Conservation (phyloP, 2,329 filamentous ascomycete species). For the Fusarium heterosporum region DNA sequence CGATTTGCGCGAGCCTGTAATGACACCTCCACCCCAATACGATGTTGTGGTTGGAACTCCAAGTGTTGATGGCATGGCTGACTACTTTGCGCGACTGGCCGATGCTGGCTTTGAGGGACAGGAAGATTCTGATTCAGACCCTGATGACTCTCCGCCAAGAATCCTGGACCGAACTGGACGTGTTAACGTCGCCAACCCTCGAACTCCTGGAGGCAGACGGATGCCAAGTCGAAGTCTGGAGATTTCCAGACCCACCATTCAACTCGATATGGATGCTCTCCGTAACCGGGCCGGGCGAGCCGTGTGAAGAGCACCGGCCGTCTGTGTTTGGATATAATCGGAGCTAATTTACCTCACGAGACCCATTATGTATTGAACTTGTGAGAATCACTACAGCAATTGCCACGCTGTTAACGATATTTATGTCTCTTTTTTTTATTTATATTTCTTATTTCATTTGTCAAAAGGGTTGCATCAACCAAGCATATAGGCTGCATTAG, state of each 20-base stretch:
- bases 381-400: constrained; percentile 13
- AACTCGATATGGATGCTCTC: constrained; percentile 45
- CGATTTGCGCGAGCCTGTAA: constrained; percentile 54
- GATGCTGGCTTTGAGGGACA: constrained; percentile 69
- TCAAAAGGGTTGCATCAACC: constrained; percentile 30
- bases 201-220: constrained; percentile 64
- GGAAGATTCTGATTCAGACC: constrained; percentile 57
- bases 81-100: constrained; percentile 87
- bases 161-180: constrained; percentile 64
- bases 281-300: constrained; percentile 42
- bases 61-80: constrained; percentile 77
- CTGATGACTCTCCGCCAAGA: constrained; percentile 58
- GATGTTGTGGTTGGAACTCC: constrained; percentile 79
- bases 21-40: constrained; percentile 88
- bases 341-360: constrained; percentile 3
- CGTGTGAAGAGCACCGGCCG: constrained; percentile 43
- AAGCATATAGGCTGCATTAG: constrained; percentile 38
- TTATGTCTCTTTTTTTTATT: constrained; percentile 29
- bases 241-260: constrained; percentile 56
- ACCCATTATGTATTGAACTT: background rate
- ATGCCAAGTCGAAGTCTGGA: constrained; percentile 69
- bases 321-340: constrained; percentile 36
- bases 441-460: constrained; percentile 38
- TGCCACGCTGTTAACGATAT: constrained; percentile 32
- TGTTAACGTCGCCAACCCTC: constrained; percentile 68